Evolutionary conservation across 331 rosid genomes (phyloP).

Genomic region (Prunus yedoensis): DNA sequence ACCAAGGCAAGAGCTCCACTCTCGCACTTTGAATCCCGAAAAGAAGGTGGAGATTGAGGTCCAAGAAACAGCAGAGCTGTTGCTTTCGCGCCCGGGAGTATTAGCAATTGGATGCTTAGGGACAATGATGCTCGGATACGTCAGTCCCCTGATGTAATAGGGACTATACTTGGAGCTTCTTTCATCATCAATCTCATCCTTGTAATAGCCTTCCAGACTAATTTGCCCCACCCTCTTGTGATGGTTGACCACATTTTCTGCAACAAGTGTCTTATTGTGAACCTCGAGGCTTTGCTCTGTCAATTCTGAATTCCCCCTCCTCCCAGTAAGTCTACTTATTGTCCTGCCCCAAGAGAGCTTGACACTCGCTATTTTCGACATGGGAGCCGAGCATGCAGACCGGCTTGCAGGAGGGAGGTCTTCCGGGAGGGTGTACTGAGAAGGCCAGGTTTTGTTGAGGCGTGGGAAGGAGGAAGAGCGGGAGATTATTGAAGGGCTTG

Average conservation of each 20-base stretch:
- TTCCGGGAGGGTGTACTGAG: neutral
- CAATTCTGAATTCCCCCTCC: neutral
- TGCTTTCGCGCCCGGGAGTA: slow-evolving; percentile 8
- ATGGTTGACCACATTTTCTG: neutral
- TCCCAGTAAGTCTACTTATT: neutral
- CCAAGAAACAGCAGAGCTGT: neutral
- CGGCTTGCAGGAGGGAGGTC: neutral
- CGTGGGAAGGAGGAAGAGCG: slow-evolving; percentile 1
- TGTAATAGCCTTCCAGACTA: neutral
- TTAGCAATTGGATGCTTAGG: neutral
- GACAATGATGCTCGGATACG: neutral
- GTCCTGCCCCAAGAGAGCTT: neutral
- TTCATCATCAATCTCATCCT: neutral
- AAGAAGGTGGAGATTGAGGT: slow-evolving; percentile 18
- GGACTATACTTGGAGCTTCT: slow-evolving; percentile 25
- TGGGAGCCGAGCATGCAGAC: slow-evolving; percentile 2
- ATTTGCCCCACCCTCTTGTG: neutral
- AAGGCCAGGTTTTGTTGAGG: neutral
- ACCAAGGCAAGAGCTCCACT: slow-evolving; percentile 16
- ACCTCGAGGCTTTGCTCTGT: slow-evolving; percentile 20
- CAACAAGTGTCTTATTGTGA: slow-evolving; percentile 13
- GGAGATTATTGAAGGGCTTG: slow-evolving; percentile 7
- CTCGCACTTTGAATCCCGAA: slow-evolving; percentile 7
- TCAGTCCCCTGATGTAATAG: slow-evolving; percentile 32
- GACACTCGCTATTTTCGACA: neutral